phyloP scores from a whole-genome alignment of 2,329 filamentous ascomycete species.

The Phaeosphaeriaceae sp. region DNA sequence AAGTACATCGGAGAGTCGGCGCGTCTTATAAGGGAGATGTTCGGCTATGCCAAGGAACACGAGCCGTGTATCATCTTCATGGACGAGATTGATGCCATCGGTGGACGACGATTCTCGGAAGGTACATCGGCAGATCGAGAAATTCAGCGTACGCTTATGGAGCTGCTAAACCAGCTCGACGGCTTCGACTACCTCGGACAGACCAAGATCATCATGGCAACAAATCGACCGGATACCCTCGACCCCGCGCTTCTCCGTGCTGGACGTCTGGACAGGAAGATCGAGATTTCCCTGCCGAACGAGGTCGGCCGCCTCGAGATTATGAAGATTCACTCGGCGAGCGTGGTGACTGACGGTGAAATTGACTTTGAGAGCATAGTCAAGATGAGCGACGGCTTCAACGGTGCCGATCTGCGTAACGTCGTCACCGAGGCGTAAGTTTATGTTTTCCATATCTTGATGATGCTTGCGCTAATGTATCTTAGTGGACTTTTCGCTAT shows the following conservation, averaged over 20 bases:
- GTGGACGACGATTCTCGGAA: constrained; percentile 94
- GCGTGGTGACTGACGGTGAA: constrained; percentile 88
- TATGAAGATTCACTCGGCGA: constrained; percentile 92
- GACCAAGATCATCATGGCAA: constrained; percentile 99
- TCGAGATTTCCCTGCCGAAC: constrained; percentile 96
- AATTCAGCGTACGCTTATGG: constrained; percentile 98
- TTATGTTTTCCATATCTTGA: neutral
- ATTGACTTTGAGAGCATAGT: constrained; percentile 99
- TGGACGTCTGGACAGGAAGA: constrained; percentile 93
- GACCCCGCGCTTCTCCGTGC: constrained; percentile 92
- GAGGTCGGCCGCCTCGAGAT: constrained; percentile 96
- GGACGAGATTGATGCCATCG: constrained; percentile 99
- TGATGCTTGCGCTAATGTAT: constrained; percentile 27
- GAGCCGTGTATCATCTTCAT: constrained; percentile 99
- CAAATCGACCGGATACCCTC: constrained; percentile 94
- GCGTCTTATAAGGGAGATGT: constrained; percentile 97
- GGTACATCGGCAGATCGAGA: constrained; percentile 97
- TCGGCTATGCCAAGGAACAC: constrained; percentile 98
- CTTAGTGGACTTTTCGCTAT: constrained; percentile 90
- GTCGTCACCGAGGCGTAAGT: constrained; percentile 98
- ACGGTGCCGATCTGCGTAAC: constrained; percentile 96
- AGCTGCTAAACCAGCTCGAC: constrained; percentile 96
- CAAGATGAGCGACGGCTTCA: constrained; percentile 99
- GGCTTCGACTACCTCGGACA: constrained; percentile 99
- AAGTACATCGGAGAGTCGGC: constrained; percentile 99